A percentile compares a stretch with the other conserved stretches of the same genome.
phyloP scores from a whole-genome alignment of 345 rosid genomes.

The Citrus australasica region DNA sequence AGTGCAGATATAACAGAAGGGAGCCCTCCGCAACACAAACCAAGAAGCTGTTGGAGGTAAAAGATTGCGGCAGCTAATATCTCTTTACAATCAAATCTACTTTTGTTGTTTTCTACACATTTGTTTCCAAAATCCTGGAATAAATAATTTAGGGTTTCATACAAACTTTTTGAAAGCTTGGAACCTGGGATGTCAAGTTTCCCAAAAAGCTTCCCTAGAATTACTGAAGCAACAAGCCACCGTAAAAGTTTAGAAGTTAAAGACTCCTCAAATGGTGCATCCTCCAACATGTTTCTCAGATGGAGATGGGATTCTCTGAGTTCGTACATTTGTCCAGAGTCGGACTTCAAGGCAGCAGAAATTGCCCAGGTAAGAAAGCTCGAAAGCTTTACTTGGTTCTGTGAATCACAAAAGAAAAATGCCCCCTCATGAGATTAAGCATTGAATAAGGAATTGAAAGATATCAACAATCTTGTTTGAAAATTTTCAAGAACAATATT shows the following conservation, averaged over 20 bases:
- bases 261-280: slow-evolving; percentile 46
- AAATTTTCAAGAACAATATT: background rate
- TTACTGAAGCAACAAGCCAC: slow-evolving; percentile 80
- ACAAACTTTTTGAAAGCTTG: slow-evolving; percentile 25
- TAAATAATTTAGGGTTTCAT: slow-evolving; percentile 40
- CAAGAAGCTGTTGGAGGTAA: slow-evolving; percentile 60
- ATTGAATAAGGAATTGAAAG: background rate
- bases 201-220: slow-evolving; percentile 55
- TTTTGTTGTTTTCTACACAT: slow-evolving; percentile 24
- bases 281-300: slow-evolving; percentile 23
- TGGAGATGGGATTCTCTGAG: slow-evolving; percentile 21
- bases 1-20: slow-evolving; percentile 72
- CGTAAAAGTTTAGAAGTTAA: slow-evolving; percentile 66
- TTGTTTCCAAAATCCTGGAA: slow-evolving; percentile 35
- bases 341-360: slow-evolving; percentile 60
- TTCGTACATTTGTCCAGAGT: slow-evolving; percentile 24
- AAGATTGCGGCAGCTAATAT: slow-evolving; percentile 47
- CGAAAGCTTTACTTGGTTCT: slow-evolving; percentile 58
- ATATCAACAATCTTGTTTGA: background rate
- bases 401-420: slow-evolving; percentile 24
- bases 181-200: slow-evolving; percentile 22
- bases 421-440: background rate
- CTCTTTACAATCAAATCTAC: slow-evolving; percentile 28
- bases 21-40: slow-evolving; percentile 36
- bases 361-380: slow-evolving; percentile 70